Evolutionary conservation across 805 yeast species (phyloP).

Genomic region (Wickerhamiella slavikovae): DNA sequence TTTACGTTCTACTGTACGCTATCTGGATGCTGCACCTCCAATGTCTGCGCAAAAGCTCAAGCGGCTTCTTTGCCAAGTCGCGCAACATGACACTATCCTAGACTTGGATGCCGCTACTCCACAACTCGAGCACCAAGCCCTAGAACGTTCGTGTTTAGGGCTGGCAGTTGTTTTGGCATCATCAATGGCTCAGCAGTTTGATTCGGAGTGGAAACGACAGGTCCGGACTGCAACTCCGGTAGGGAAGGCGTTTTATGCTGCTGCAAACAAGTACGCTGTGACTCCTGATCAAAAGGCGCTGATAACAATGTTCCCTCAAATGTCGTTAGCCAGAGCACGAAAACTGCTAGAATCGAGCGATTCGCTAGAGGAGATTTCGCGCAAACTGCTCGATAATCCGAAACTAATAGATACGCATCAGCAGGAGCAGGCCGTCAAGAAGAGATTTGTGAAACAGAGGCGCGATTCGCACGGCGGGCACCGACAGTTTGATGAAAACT

Average conservation of each 20-base stretch:
- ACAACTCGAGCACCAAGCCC: no score
- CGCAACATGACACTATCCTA: background rate
- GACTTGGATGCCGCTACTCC: no score
- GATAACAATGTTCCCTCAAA: constrained; percentile 36
- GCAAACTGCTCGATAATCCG: constrained; percentile 44
- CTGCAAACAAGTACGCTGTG: background rate
- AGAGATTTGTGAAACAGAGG: constrained; percentile 4
- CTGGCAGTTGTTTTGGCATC: no score
- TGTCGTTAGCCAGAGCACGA: constrained; percentile 28
- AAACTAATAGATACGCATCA: constrained; percentile 14
- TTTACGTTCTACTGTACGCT: constrained; percentile 1
- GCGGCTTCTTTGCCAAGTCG: background rate
- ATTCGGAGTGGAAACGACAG: no score
- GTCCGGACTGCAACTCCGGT: background rate
- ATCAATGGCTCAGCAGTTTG: no score
- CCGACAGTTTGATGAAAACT: background rate
- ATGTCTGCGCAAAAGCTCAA: background rate
- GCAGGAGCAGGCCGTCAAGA: constrained; percentile 4
- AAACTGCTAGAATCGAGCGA: constrained; percentile 25
- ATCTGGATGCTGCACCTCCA: constrained; percentile 1
- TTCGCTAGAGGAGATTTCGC: constrained; percentile 37
- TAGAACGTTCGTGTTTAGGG: no score
- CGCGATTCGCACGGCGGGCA: background rate
- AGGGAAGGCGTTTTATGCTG: background rate
- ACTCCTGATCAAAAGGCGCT: constrained; percentile 1